phyloP scores from a whole-genome alignment of 2,329 filamentous ascomycete genomes.

The Zalaria obscura region DNA sequence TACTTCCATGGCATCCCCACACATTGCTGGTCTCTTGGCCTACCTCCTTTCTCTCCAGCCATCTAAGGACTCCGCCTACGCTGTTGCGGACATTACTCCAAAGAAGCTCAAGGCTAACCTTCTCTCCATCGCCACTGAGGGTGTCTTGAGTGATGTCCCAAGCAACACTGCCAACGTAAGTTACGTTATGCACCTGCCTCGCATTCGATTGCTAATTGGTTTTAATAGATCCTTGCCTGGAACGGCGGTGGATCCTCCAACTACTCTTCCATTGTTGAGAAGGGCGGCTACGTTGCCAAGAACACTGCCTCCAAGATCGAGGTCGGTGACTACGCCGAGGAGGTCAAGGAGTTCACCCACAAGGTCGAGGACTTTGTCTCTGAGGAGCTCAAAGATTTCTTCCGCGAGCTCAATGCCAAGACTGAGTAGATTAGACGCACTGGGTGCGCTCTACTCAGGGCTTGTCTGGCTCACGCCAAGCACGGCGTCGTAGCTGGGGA shows the following conservation, averaged over 20 bases:
- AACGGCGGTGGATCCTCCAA: constrained; percentile 93
- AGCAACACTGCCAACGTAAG: constrained; percentile 69
- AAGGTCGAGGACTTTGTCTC: constrained; percentile 33
- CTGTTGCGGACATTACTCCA: constrained; percentile 77
- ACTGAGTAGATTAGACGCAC: background rate
- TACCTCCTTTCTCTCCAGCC: constrained; percentile 98
- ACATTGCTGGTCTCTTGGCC: constrained; percentile 89
- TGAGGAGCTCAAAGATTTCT: constrained; percentile 35
- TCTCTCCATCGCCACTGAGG: constrained; percentile 68
- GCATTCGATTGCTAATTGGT: constrained; percentile 11
- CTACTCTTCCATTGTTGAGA: constrained; percentile 68
- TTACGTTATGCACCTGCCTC: constrained; percentile 6
- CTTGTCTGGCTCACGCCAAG: too few relatives aligned
- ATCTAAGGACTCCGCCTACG: constrained; percentile 75
- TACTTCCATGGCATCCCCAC: constrained; percentile 97
- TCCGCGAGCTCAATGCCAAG: constrained; percentile 16
- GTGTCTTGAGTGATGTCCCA: constrained; percentile 68
- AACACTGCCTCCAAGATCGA: constrained; percentile 10
- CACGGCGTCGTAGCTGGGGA: too few relatives aligned
- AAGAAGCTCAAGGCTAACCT: constrained; percentile 87
- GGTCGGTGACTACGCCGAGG: constrained; percentile 32
- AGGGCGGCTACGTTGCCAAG: constrained; percentile 54
- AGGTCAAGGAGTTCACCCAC: constrained; percentile 19
- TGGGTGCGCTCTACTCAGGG: background rate
- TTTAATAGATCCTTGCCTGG: constrained; percentile 67